A percentile compares a stretch with the other conserved stretches of the same genome.
These are phyloP conservation scores for Aspergillus uvarum DNA, from an alignment of 2,329 filamentous ascomycete species.

Conservation along the genomic window DNA sequence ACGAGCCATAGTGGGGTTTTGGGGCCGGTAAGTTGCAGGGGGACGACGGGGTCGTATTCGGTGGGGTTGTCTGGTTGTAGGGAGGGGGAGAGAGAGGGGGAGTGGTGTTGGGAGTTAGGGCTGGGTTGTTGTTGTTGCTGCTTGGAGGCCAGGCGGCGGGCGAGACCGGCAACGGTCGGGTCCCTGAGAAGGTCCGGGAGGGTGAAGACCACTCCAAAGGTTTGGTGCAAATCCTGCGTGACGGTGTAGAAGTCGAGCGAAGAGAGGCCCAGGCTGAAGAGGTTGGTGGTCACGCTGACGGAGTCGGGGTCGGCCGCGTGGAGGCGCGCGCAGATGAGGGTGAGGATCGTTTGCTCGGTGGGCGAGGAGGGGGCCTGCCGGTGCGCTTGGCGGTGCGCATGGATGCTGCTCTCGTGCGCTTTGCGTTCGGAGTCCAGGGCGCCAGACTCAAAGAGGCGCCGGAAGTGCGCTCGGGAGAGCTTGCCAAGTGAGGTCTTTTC, in stretches of 20 bases:
- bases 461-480: conserved; percentile 18
- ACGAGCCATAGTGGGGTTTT: conserved; percentile 32
- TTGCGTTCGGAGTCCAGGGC: background rate
- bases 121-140: background rate
- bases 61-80: background rate
- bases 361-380: background rate
- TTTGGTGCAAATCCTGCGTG: conserved; percentile 1
- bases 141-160: too few species aligned
- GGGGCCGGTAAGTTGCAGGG: conserved; percentile 24
- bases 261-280: background rate
- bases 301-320: conserved; percentile 8
- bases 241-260: conserved; percentile 4
- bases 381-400: conserved; percentile 2
- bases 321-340: conserved; percentile 9
- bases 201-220: background rate
- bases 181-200: background rate
- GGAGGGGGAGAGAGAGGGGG: background rate
- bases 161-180: background rate
- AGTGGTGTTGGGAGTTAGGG: background rate
- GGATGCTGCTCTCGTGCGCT: background rate
- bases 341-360: background rate
- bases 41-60: conserved; percentile 23
- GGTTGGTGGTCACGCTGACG: conserved; percentile 9
- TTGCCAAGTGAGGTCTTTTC: conserved; percentile 18
- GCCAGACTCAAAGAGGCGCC: conserved; percentile 35